Evolutionary conservation across 331 rosid species (phyloP), one percentile per base, ranked within the genome.

Genomic region (Quercus lobata): DNA sequence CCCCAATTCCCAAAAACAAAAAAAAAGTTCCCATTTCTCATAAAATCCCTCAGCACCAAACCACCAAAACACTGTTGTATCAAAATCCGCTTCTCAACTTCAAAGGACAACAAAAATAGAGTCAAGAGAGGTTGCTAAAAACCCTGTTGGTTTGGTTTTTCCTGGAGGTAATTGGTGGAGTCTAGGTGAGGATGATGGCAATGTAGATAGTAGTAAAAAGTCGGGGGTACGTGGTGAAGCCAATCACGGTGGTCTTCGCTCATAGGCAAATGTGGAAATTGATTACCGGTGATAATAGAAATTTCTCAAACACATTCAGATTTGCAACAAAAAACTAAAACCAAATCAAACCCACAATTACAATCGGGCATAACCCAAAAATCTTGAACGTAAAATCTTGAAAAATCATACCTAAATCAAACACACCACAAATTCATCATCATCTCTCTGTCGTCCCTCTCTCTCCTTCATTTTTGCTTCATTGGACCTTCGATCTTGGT

Each of bases 241-340:
- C 84, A 1, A 19, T 55, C 7, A 76, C 78, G 18, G 88, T 76
- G 4, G 6, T 81, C 57, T 58, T 77, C 3, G 89, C 90, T 75
- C 81, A 91, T 78, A 76, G 88, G 58, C 88, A 86, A 49, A 84
- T 91, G 80, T 93, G 92, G 94, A 80, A 83, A 17, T 65, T 93
- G 77, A 81, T 93, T 77, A 79, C 86, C n/a, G 86, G 73, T 53
- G 78, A 88, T 77, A 81, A 37, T 35, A 35, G 44, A 35, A 35
- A 35, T 35, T 35, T 35, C 44, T 35, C 10, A 35, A 35, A 7
- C 44, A 35, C 9, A 35, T 37, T 37, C 2, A 37, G 1, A 37
- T 37, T 37, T 37, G 44, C 44, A 37, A 37, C 10, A 37, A 37
- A 37, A 37, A 37, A 37, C 1, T 37, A 37, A 35, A 37, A 37